Percentiles rank a stretch among this genome's conserved stretches.
Evolutionary conservation across 768 basidiomycete genomes (phyloP).

Genomic region (Lyophyllum shimeji): DNA sequence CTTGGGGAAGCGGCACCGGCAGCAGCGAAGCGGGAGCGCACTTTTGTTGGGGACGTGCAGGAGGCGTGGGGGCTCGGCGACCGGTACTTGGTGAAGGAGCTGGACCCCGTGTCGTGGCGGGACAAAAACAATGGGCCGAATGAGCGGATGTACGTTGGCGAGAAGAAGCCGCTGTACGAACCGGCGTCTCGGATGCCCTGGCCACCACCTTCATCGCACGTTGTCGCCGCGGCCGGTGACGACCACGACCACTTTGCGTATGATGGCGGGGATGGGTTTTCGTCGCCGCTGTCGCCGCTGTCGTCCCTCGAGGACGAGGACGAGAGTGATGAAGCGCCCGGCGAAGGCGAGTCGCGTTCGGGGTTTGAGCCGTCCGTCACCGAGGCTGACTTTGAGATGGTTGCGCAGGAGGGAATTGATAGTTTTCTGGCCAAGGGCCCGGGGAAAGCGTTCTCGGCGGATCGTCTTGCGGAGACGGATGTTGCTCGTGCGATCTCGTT

Average conservation of each 20-base stretch:
- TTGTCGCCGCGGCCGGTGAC: neutral
- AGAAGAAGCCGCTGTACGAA: conserved; percentile 9
- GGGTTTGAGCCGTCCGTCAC: conserved; percentile 4
- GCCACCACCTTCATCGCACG: neutral
- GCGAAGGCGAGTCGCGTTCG: conserved; percentile 20
- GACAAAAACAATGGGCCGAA: conserved; percentile 9
- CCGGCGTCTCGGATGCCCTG: neutral
- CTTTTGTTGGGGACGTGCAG: conserved; percentile 31
- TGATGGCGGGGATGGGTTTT: neutral
- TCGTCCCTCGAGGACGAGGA: conserved; percentile 10
- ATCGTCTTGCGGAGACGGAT: conserved; percentile 23
- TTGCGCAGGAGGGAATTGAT: conserved; percentile 17
- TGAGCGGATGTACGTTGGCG: conserved; percentile 16
- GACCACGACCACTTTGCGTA: neutral
- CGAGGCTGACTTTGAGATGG: conserved; percentile 19
- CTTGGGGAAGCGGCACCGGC: neutral
- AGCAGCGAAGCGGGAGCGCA: conserved; percentile 11
- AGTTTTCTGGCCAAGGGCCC: conserved; percentile 14
- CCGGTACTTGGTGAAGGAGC: conserved; percentile 5
- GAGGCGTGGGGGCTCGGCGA: conserved; percentile 28
- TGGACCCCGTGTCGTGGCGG: conserved; percentile 12
- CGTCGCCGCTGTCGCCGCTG: conserved; percentile 13
- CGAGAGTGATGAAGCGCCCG: neutral
- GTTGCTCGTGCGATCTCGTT: conserved; percentile 24
- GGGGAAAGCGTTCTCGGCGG: conserved; percentile 14